A percentile compares a stretch with the other conserved stretches of the same genome.
These are phyloP conservation scores for Tylopilus subfusipes DNA, from an alignment of 768 basidiomycete genomes.

Conservation along the genomic window DNA sequence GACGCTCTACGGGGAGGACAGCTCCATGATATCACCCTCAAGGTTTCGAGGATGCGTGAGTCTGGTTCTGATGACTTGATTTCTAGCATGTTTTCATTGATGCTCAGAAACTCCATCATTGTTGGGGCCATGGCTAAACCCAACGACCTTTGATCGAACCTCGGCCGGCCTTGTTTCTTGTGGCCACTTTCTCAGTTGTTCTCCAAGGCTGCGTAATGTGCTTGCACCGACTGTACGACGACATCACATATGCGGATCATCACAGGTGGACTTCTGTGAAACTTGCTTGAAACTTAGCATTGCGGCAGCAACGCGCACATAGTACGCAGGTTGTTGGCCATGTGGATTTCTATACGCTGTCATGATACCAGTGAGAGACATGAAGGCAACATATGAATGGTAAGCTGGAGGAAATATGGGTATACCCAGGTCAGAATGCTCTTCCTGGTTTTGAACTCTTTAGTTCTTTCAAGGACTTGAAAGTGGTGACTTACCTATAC, in stretches of 20 bases:
- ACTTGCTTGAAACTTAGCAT: background rate
- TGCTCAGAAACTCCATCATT: background rate
- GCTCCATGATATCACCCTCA: constrained; percentile 1
- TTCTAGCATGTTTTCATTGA: background rate
- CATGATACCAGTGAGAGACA: no score
- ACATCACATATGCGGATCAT: background rate
- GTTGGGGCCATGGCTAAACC: background rate
- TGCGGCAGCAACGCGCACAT: no score
- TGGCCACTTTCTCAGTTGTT: background rate
- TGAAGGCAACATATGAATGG: background rate
- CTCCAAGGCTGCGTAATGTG: background rate
- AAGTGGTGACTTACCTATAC: background rate
- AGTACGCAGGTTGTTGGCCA: no score
- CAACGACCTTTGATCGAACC: background rate
- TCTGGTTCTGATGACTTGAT: background rate
- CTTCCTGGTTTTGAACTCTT: no score
- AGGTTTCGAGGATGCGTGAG: no score
- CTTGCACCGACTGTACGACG: background rate
- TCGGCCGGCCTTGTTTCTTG: background rate
- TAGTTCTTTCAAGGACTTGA: no score
- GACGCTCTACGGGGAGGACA: background rate
- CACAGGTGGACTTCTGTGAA: background rate
- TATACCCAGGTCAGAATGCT: background rate
- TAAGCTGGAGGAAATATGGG: background rate
- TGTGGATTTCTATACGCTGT: no score